Evolutionary conservation across 176 grass and related monocot genomes (phyloP).

Genomic region (Thinopyrum elongatum): DNA sequence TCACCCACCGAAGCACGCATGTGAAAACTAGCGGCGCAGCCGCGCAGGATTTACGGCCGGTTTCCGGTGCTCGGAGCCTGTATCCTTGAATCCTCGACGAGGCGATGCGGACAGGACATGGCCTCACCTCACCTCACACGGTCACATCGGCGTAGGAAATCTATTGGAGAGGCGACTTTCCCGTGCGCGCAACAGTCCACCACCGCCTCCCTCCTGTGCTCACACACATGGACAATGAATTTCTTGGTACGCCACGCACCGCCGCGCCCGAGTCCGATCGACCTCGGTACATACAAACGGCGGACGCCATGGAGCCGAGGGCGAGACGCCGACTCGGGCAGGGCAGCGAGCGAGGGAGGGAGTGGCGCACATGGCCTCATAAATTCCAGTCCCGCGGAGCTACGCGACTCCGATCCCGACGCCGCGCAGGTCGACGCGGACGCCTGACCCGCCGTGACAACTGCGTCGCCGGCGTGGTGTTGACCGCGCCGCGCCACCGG

Average conservation of each 20-base stretch:
- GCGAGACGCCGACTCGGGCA: neutral
- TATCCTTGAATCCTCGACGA: neutral
- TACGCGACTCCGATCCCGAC: conserved; percentile 28
- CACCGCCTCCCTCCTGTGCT: neutral
- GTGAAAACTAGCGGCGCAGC: neutral
- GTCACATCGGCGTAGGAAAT: conserved; percentile 3
- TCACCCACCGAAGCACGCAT: neutral
- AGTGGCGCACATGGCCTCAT: conserved; percentile 40
- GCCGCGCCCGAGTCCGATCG: no score
- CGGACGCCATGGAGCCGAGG: neutral
- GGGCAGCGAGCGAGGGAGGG: neutral
- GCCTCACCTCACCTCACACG: neutral
- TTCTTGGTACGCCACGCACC: neutral
- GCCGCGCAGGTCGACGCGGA: neutral
- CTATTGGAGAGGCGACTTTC: conserved; percentile 22
- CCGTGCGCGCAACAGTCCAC: neutral
- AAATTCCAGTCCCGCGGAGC: conserved; percentile 5
- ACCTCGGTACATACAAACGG: no score
- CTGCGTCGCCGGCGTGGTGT: neutral
- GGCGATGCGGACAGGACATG: neutral
- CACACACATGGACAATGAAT: neutral
- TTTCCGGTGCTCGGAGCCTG: neutral
- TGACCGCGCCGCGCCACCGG: neutral
- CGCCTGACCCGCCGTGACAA: conserved; percentile 3
- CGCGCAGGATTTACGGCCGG: neutral